Conservation (phyloP, 2,329 filamentous ascomycete genomes). For the Alternaria postmessia region DNA sequence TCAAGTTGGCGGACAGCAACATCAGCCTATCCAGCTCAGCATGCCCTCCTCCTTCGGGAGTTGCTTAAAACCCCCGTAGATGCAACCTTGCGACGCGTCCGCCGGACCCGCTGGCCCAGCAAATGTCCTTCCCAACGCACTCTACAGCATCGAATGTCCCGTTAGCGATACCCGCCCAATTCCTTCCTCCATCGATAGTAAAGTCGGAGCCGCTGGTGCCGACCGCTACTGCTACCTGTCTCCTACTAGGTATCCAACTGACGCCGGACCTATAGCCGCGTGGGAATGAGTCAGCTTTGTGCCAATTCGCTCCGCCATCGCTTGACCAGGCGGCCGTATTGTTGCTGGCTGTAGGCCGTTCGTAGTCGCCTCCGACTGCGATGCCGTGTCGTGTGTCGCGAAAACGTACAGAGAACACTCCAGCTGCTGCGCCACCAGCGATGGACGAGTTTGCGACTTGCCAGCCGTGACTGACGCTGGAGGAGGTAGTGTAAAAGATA, state of each 20-base stretch:
- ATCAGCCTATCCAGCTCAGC: neutral
- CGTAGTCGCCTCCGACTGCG: conserved; percentile 39
- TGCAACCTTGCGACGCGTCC: conserved; percentile 31
- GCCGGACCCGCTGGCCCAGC: conserved; percentile 39
- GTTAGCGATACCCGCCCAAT: conserved; percentile 35
- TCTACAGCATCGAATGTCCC: conserved; percentile 41
- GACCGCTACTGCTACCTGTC: conserved; percentile 31
- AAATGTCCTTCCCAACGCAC: conserved; percentile 25
- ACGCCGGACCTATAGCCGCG: conserved; percentile 38
- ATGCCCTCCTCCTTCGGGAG: neutral
- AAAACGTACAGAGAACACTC: conserved; percentile 42
- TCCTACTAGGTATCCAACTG: conserved; percentile 33
- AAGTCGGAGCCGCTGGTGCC: conserved; percentile 40
- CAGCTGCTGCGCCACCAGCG: conserved; percentile 34
- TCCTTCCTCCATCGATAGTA: conserved; percentile 38
- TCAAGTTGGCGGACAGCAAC: neutral
- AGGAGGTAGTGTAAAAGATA: conserved; percentile 25
- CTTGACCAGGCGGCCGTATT: conserved; percentile 36
- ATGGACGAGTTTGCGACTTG: conserved; percentile 31
- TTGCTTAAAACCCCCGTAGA: neutral
- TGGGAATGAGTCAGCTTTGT: conserved; percentile 30
- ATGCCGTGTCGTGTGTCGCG: conserved; percentile 33
- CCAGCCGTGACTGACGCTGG: conserved; percentile 26
- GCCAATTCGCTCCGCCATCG: conserved; percentile 36
- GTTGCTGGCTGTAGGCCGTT: conserved; percentile 29